Conservation (phyloP, 306 rosid genomes). For the Acacia confusa region DNA sequence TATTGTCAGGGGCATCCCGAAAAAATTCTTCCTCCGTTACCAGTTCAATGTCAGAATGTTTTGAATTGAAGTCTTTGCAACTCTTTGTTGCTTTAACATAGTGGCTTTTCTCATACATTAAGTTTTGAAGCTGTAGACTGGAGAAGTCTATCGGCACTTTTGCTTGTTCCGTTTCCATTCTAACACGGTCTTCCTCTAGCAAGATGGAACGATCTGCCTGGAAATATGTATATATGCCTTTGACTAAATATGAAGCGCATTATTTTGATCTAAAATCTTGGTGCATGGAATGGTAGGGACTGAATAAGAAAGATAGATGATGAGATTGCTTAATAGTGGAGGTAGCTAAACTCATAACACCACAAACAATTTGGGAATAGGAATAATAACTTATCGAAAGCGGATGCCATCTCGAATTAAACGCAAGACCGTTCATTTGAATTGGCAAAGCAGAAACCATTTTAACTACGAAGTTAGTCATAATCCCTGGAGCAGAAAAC, state of each 20-base stretch:
- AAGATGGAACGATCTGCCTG: conserved; percentile 88
- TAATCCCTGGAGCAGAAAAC: conserved; percentile 31
- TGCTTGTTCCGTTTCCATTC: conserved; percentile 76
- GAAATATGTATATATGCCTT: conserved; percentile 1
- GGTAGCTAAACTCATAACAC: not conserved
- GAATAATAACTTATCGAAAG: not conserved
- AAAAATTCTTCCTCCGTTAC: conserved; percentile 75
- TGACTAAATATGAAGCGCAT: not conserved
- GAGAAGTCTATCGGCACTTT: conserved; percentile 88
- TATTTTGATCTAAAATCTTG: not conserved
- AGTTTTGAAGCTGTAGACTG: conserved; percentile 81
- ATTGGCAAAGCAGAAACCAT: conserved; percentile 1
- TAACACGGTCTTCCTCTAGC: conserved; percentile 86
- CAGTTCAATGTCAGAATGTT: conserved; percentile 80
- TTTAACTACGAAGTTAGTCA: not conserved
- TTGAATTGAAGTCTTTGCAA: conserved; percentile 86
- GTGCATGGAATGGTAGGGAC: not conserved
- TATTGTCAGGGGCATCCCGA: conserved; percentile 62
- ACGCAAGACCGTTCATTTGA: not conserved
- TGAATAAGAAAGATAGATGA: not conserved
- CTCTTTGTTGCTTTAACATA: conserved; percentile 89
- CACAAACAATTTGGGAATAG: not conserved
- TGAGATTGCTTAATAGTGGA: not conserved
- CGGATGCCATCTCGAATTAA: not conserved
- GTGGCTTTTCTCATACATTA: conserved; percentile 91